Conservation (phyloP, 1,284 basidiomycete genomes). For the Phenoliferia sp. region DNA sequence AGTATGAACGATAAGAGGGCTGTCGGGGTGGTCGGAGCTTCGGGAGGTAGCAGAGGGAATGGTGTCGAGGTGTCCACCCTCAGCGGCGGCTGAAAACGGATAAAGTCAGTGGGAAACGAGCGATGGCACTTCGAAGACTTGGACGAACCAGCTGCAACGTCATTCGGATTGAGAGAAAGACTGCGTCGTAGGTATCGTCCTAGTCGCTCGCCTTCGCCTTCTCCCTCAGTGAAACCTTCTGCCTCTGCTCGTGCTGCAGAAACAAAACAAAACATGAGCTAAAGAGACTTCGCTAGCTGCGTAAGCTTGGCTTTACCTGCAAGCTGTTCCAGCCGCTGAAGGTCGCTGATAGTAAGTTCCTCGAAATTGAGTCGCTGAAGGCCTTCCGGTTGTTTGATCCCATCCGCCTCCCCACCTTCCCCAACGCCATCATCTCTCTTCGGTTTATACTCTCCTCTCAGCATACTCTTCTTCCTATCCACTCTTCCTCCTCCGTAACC, state of each 20-base stretch:
- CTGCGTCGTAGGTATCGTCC: slow-evolving; percentile 78
- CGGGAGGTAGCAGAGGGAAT: slow-evolving; percentile 26
- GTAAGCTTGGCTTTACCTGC: slow-evolving; percentile 62
- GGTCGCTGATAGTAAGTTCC: slow-evolving; percentile 80
- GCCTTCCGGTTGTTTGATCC: slow-evolving; percentile 57
- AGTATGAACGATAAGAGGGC: slow-evolving; percentile 80
- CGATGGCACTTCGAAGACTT: neutral
- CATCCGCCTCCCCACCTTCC: slow-evolving; percentile 46
- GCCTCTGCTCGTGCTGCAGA: slow-evolving; percentile 49
- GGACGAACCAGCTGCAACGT: slow-evolving; percentile 17
- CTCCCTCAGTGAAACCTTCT: slow-evolving; percentile 36
- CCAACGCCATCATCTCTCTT: slow-evolving; percentile 61
- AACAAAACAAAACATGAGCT: neutral
- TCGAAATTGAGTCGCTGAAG: slow-evolving; percentile 40
- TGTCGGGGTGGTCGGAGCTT: slow-evolving; percentile 35
- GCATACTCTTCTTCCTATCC: slow-evolving; percentile 35
- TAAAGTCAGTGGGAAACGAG: slow-evolving; percentile 51
- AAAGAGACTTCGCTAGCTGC: neutral
- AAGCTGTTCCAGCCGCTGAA: slow-evolving; percentile 85
- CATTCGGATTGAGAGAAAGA: slow-evolving; percentile 82
- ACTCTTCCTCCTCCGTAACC: slow-evolving; percentile 47
- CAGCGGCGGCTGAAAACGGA: slow-evolving; percentile 49
- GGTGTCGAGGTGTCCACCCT: slow-evolving; percentile 37
- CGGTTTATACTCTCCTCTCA: slow-evolving; percentile 38
- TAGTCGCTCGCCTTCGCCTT: slow-evolving; percentile 74